Percentiles rank a stretch among this genome's conserved stretches.
Evolutionary conservation across 2,329 filamentous ascomycete genomes (phyloP).

Genomic region (Rutstroemia sp.): DNA sequence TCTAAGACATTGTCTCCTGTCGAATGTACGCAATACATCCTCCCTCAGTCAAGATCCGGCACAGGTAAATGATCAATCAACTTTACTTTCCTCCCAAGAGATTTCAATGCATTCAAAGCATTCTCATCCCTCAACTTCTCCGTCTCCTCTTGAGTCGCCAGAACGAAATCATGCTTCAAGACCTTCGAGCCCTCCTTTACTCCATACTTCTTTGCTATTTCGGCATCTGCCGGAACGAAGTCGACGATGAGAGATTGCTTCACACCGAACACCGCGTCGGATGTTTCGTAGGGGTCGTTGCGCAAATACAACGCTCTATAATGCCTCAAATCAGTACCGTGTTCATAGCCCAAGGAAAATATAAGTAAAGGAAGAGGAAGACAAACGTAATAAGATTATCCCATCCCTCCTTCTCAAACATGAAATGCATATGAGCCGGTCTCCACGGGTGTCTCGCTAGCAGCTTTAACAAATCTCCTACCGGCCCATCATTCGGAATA

Average conservation of each 20-base stretch:
- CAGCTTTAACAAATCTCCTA: conserved; percentile 60
- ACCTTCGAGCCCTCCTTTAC: conserved; percentile 55
- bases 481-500: conserved; percentile 77
- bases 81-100: conserved; percentile 47
- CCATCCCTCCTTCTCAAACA: conserved; percentile 74
- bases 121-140: conserved; percentile 55
- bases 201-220: conserved; percentile 52
- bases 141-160: conserved; percentile 65
- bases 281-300: conserved; percentile 71
- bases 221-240: conserved; percentile 42
- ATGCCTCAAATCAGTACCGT: neutral
- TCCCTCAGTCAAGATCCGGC: conserved; percentile 48
- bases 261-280: conserved; percentile 82
- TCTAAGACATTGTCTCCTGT: neutral
- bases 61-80: conserved; percentile 69
- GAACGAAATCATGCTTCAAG: conserved; percentile 67
- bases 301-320: conserved; percentile 66
- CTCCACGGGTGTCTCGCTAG: conserved; percentile 70
- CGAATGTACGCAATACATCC: neutral
- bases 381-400: conserved; percentile 78
- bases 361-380: neutral
- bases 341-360: neutral
- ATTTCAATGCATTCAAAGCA: conserved; percentile 56
- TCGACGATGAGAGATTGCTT: conserved; percentile 70
- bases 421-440: conserved; percentile 78